phyloP scores from a whole-genome alignment of 106 monocot species.

The Narthecium ossifragum region DNA sequence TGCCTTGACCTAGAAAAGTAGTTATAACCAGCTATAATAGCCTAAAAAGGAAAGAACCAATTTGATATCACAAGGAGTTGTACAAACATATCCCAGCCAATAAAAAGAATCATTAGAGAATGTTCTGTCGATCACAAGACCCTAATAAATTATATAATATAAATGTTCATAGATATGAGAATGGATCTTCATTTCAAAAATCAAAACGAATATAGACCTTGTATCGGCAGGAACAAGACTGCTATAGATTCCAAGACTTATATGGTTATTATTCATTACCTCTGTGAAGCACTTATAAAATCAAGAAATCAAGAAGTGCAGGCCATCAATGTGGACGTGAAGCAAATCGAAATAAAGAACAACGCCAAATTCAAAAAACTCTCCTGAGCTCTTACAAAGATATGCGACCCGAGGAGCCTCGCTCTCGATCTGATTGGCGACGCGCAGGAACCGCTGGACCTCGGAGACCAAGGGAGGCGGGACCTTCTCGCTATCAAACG shows the following conservation, averaged over 20 bases:
- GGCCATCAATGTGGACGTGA: background rate
- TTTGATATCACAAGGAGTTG: too few species aligned
- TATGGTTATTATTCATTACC: background rate
- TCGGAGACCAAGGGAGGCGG: slow-evolving; percentile 42
- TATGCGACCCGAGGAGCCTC: slow-evolving; percentile 70
- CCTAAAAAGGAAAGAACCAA: too few species aligned
- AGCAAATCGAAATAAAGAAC: background rate
- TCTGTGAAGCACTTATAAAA: background rate
- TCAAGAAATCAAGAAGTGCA: background rate
- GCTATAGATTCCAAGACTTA: background rate
- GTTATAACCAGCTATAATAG: too few species aligned
- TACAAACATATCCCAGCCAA: too few species aligned
- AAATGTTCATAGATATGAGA: too few species aligned
- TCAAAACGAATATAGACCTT: too few species aligned
- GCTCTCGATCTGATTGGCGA: slow-evolving; percentile 65
- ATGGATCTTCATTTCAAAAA: too few species aligned
- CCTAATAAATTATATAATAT: too few species aligned
- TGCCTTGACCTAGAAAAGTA: too few species aligned
- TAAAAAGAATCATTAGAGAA: too few species aligned
- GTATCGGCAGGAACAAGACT: too few species aligned
- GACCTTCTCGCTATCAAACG: slow-evolving; percentile 82
- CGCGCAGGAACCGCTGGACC: slow-evolving; percentile 57
- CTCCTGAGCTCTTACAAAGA: slow-evolving; percentile 36
- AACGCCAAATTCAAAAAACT: background rate
- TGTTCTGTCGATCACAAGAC: too few species aligned